Conservation (phyloP, 108 stramenopile genomes). For the Fistulifera solaris region DNA sequence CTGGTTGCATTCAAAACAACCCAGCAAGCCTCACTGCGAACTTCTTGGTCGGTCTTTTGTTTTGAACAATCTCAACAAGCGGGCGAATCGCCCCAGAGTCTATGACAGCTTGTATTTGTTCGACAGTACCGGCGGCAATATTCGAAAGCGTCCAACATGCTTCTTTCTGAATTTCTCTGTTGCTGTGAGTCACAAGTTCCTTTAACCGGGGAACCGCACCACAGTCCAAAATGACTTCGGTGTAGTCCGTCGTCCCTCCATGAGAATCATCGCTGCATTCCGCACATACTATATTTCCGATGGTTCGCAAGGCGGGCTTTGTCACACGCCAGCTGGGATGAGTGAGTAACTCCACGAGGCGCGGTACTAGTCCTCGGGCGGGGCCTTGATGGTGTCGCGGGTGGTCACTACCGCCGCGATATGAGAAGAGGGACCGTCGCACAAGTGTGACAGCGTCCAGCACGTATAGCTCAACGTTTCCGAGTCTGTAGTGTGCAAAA, state of each 20-base stretch:
- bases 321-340: constrained; percentile 87
- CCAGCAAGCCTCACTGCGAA: constrained; percentile 96
- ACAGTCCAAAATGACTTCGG: constrained; percentile 88
- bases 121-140: constrained; percentile 94
- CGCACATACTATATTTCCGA: constrained; percentile 96
- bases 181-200: constrained; percentile 76
- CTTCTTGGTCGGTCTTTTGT: constrained; percentile 81
- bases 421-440: constrained; percentile 89
- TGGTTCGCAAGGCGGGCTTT: constrained; percentile 91
- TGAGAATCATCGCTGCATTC: constrained; percentile 73
- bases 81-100: constrained; percentile 89
- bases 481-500: constrained; percentile 75
- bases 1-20: constrained; percentile 95
- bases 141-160: constrained; percentile 97
- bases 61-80: constrained; percentile 76
- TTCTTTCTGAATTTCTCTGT: constrained; percentile 97
- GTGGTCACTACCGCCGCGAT: constrained; percentile 85
- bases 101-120: constrained; percentile 94
- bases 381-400: constrained; percentile 23
- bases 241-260: constrained; percentile 76
- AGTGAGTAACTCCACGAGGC: constrained; percentile 82
- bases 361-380: constrained; percentile 73
- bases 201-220: constrained; percentile 82
- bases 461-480: constrained; percentile 94
- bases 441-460: constrained; percentile 92